Evolutionary conservation across 2,329 filamentous ascomycete genomes (phyloP), one percentile per base, ranked within the genome.

Genomic region (Trichoderma sp.): DNA sequence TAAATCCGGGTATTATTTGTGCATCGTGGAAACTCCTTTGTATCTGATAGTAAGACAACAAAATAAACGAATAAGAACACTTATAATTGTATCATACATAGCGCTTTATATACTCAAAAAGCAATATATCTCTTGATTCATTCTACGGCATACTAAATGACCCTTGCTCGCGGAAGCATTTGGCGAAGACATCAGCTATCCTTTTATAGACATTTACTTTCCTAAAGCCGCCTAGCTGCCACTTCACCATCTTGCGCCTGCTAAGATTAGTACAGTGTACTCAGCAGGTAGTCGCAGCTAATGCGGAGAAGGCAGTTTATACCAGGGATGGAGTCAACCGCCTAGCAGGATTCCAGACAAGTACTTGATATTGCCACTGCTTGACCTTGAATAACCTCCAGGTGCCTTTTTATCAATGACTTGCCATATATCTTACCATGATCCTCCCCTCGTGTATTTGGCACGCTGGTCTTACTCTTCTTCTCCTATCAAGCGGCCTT

Each of bases 381-480:
- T 72, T 27, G 6, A 31, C 24, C 29, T 53, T 53, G 38, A 50
- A 63, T 31, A 63, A 11, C 59, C 11, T 29, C 27, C 24, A 53
- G 29, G 59, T 4, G 45, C 38, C 38, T 21, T 27, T 33, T 33
- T 11, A 65, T 73, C 45, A 67, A 74, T 74, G 71, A 66, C 62
- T 67, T 74, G 35, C 62, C 33, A 50, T 45, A 62, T 14, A 31
- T 6, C 12, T 41, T 60, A 74, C 63, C 71, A 74, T 74, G 71
- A 59, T 14, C 31, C 71, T 67, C 63, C 35, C 65, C 62, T 74
- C 71, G 53, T 67, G 71, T 62, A 41, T 66, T 33, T 27, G 71
- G 71, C 71, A 74, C 50, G 71, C 24, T 33, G 45, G 63, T 38
- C 45, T 33, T 24, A 41, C 66, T 67, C 16, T 59, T 6, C 45